phyloP scores from a whole-genome alignment of 73 alveolate species.

The Paramecium primaurelia region DNA sequence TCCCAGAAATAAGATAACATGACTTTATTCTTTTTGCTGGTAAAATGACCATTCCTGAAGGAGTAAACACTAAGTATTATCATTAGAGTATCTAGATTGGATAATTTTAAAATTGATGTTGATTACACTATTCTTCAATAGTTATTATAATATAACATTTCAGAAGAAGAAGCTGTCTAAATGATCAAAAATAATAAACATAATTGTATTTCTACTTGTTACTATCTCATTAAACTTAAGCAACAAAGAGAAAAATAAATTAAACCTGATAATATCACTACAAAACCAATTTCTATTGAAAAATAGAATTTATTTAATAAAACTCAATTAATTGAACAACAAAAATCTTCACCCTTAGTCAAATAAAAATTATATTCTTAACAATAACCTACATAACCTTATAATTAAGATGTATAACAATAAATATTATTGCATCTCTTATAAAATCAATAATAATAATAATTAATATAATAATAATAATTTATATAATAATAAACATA shows the following conservation, averaged over 20 bases:
- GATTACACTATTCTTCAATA: neutral
- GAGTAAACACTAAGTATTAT: constrained; percentile 42
- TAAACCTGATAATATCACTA: neutral
- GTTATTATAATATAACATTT: neutral
- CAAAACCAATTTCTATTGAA: neutral
- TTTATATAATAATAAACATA: neutral
- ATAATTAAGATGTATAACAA: neutral
- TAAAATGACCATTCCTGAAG: constrained; percentile 39
- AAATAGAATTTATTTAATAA: neutral
- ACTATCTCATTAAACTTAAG: constrained; percentile 69
- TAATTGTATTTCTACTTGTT: constrained; percentile 75
- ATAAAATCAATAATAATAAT: neutral
- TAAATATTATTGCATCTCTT: neutral
- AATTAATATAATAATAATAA: neutral
- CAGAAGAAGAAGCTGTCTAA: constrained; percentile 54
- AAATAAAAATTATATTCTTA: neutral
- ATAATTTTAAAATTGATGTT: constrained; percentile 2
- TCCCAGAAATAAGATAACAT: constrained; percentile 4
- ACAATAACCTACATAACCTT: neutral
- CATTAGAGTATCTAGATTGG: neutral
- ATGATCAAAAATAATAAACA: constrained; percentile 71
- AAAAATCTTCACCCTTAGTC: neutral
- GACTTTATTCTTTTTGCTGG: constrained; percentile 31
- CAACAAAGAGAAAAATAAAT: constrained; percentile 60
- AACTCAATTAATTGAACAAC: neutral